Base-by-base conservation (phyloP, 1,284 basidiomycete genomes). In the Irpex sp. region DNA sequence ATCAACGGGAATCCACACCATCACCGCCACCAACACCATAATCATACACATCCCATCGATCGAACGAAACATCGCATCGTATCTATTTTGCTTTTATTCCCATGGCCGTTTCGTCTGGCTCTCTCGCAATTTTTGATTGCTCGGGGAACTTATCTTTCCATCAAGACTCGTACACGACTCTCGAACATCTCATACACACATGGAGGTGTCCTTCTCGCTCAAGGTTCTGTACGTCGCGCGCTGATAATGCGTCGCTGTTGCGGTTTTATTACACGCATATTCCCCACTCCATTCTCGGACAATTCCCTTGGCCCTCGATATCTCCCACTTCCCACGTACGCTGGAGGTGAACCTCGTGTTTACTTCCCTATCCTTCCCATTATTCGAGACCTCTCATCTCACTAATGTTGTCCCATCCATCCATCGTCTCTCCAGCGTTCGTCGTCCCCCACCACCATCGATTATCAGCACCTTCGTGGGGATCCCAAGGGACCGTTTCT, bases 71-170 rank as follows among this genome's bases (percentile, higher is more conserved):
- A 63, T 43, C 71, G 68, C 72, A 69, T 72, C 70, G 63, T 62
- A 65, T 65, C 63, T 65, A 65, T 74, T 74, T 66, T 69, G 70
- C 71, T 72, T 72, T 69, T 74, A 72, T 73, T 72, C 66, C 64
- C 67, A 68, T 43, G 67, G 50, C 26, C 61, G n/a, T 58, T 63
- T 17, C 67, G 64, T 66, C 65, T 66, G 60, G 62, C 66, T 26
- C 26, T 26, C 26, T 26, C 26, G 26, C 26, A 26, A 61, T 61
- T 65, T 66, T 59, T 51, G 62, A 58, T 47, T 63, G 63, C 63
- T n/a, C n/a, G 49, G 49, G 39, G 61, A 60, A 62, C 59, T 31
- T 53, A 26, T 26, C 26, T 26, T 26, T 26, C 51, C 59, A 62
- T 63, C 62, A 57, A 57, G 39, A 56, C 37, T 51, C 61, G 59